Percentiles rank a stretch among this genome's conserved stretches.
These are phyloP conservation scores for Ensete ventricosum DNA, from an alignment of 176 grass and related monocot species.

Conservation along the genomic window DNA sequence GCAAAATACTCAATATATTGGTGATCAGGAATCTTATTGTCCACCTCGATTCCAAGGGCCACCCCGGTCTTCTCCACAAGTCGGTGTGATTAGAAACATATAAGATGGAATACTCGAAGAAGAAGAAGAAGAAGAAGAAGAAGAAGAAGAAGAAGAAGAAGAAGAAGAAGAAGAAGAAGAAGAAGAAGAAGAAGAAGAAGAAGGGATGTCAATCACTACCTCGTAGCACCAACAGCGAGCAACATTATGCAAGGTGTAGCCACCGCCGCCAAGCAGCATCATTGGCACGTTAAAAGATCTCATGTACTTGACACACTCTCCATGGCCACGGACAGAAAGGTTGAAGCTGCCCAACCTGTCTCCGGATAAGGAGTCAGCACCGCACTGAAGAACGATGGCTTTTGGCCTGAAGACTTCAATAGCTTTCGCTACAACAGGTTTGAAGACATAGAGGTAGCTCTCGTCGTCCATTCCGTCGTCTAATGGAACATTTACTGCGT, in stretches of 20 bases:
- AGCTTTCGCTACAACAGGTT: conserved; percentile 60
- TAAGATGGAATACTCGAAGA: background rate
- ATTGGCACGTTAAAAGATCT: conserved; percentile 83
- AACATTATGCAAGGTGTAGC: conserved; percentile 91
- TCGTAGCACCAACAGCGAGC: conserved; percentile 94
- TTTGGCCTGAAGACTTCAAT: conserved; percentile 86
- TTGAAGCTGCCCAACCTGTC: conserved; percentile 94
- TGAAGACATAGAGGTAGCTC: conserved; percentile 62
- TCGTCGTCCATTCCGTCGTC: conserved; percentile 84
- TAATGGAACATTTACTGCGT: conserved; percentile 80
- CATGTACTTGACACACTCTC: conserved; percentile 75
- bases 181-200: conserved; percentile 2
- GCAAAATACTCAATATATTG: conserved; percentile 93
- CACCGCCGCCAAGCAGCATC: conserved; percentile 88
- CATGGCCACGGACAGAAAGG: conserved; percentile 79
- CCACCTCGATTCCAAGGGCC: conserved; percentile 86
- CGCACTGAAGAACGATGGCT: conserved; percentile 83
- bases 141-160: conserved; percentile 2
- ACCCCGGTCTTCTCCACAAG: conserved; percentile 63
- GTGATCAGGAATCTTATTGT: conserved; percentile 80
- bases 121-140: conserved; percentile 7
- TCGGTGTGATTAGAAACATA: background rate
- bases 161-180: conserved; percentile 6
- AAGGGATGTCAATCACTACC: conserved; percentile 21
- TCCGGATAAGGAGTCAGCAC: conserved; percentile 80